phyloP scores from a whole-genome alignment of 1,139 yeast species.

The Blastobotrys proliferans region DNA sequence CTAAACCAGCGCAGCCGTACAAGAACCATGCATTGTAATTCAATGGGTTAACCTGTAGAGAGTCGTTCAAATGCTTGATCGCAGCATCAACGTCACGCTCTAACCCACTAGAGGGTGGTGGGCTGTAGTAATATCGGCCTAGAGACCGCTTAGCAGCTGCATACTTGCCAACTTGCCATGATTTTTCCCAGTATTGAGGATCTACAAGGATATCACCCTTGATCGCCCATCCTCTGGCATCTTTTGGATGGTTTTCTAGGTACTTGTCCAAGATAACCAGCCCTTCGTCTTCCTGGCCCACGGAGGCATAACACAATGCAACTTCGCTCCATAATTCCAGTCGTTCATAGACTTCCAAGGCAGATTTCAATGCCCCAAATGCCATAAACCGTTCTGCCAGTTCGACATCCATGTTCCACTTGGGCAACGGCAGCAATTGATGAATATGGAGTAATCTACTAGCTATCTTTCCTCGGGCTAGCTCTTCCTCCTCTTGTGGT shows the following conservation, averaged over 20 bases:
- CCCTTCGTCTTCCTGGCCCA: slow-evolving; percentile 71
- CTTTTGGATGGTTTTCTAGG: slow-evolving; percentile 59
- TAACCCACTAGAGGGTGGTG: slow-evolving; percentile 58
- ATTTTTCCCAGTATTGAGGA: slow-evolving; percentile 72
- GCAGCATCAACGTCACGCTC: slow-evolving; percentile 52
- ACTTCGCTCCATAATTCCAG: slow-evolving; percentile 74
- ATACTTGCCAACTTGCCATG: slow-evolving; percentile 84
- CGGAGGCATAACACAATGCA: slow-evolving; percentile 87
- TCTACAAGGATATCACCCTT: slow-evolving; percentile 82
- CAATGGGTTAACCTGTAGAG: slow-evolving; percentile 71
- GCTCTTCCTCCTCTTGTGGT: slow-evolving; percentile 33
- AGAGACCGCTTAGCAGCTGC: slow-evolving; percentile 83
- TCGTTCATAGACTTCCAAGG: slow-evolving; percentile 84
- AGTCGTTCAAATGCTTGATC: slow-evolving; percentile 66
- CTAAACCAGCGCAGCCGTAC: slow-evolving; percentile 88
- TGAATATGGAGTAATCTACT: slow-evolving; percentile 69
- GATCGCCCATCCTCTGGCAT: slow-evolving; percentile 80
- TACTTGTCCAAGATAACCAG: slow-evolving; percentile 53
- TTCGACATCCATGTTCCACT: slow-evolving; percentile 78
- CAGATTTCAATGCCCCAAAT: slow-evolving; percentile 79
- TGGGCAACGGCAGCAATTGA: slow-evolving; percentile 72
- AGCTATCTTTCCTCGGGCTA: slow-evolving; percentile 26
- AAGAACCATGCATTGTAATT: slow-evolving; percentile 84
- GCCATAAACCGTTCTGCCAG: slow-evolving; percentile 88
- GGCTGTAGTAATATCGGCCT: slow-evolving; percentile 65